Base-by-base conservation (phyloP, 345 rosid species). In the Salix dunnii region DNA sequence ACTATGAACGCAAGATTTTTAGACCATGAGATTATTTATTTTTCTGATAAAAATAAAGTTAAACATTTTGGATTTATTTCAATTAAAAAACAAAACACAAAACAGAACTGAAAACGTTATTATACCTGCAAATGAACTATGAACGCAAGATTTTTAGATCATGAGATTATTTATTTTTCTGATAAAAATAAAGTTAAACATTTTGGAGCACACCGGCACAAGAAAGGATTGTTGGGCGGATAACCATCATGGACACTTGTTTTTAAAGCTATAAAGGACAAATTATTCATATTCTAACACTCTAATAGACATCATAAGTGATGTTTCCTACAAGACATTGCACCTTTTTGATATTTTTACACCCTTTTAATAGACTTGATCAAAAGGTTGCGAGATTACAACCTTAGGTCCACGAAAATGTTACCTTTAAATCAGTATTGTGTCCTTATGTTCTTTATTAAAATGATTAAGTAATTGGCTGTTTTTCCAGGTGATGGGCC, bases 401-500 rank as follows among this genome's bases (percentile, higher is more conserved):
- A n/a, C 27, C 25, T 23, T n/a, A 7, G 25, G 27, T 3, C 2
- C 27, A 8, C 11, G 1, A 55, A 55, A n/a, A 8, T 55, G 2
- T 55, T n/a, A 55, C 61, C n/a, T 55, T 55, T 9, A 51, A 20
- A 64, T 64, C 20, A 14, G 12, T 7, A 7, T 69, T 33, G 20
- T 77, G 74, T 30, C 75, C 18, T 10, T n/a, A 63, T 53, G 48
- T 11, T 35, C 17, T 40, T 75, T 40, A 16, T 68, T 68, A 68
- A 72, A 36, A 35, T 40, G 38, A 75, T 71, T 21, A 10, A 12
- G 43, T 30, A 27, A 5, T 58, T 68, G 67, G 43, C 13, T 7
- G 30, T 1, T 35, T 64, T 30, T 77, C 53, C 53, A 71, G 65
- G 71, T 36, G 63, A 12, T 10, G 80, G 74, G n/a, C 72, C 74